Base-by-base conservation (phyloP, 768 basidiomycete species). In the Suillus subaureus region DNA sequence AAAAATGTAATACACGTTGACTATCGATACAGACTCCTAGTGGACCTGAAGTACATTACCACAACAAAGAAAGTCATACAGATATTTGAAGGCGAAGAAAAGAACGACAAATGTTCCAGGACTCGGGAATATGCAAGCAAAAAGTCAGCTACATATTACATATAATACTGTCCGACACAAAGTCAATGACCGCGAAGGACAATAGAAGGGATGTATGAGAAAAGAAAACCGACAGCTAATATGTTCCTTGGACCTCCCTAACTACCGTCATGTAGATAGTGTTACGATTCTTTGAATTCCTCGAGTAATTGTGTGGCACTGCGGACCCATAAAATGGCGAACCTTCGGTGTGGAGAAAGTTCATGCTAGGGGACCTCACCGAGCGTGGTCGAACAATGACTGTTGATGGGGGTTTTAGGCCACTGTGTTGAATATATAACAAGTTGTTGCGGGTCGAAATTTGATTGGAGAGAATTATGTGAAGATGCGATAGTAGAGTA, bases 261-360 rank as follows among this genome's bases (percentile, higher is more conserved):
- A 82, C 78, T 43, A 82, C 78, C 1, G 81, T 80, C 81, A 84
- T 81, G 68, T 79, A 79, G 49, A 85, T 76, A 62, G 76, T 72
- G 68, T 81, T 62, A 2, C 64, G 68, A 23, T 49, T 67, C 55
- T 66, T 65, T 12, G 21, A 42, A 23, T 35, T 6, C 13, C 18
- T 43, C 16, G 23, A 26, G 21, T 16, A 9, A n/a, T 56, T n/a
- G 15, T 31, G 40, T 1, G 72, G 66, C 15, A 61, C 18, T 2
- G 61, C 57, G 6, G 40, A 58, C 18, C 33, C 63, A 40, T 15
- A 65, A 47, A 61, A 63, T 26, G 42, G 68, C 7, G 18, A 52
- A 15, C 63, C 47, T 39, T 66, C 58, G 0, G 11, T 4, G 6
- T 31, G 6, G 23, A 64, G 16, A 43, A 40, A 68, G 33, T 63